Evolutionary conservation across 2,329 filamentous ascomycete species (phyloP).

Genomic region (Penicillium sp.): DNA sequence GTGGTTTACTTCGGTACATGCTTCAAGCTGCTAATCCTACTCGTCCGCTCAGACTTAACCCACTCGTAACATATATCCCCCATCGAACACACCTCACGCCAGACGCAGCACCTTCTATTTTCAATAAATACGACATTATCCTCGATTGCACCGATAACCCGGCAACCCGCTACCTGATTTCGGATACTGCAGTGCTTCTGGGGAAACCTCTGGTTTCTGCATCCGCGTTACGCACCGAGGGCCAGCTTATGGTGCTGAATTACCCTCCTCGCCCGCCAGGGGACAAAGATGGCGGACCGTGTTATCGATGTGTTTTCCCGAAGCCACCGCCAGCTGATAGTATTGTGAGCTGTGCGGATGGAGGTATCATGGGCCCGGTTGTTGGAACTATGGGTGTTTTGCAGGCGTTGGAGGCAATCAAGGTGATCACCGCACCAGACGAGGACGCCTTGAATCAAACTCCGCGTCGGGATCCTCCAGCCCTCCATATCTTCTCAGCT

Average conservation of each 20-base stretch:
- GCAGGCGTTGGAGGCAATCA: slow-evolving; percentile 86
- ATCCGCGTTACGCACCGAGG: slow-evolving; percentile 83
- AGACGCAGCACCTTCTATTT: slow-evolving; percentile 65
- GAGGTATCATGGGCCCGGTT: slow-evolving; percentile 87
- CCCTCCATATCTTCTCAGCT: slow-evolving; percentile 46
- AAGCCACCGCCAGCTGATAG: slow-evolving; percentile 80
- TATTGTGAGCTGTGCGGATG: slow-evolving; percentile 85
- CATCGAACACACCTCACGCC: slow-evolving; percentile 68
- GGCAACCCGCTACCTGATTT: slow-evolving; percentile 86
- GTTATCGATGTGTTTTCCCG: slow-evolving; percentile 92
- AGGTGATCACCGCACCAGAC: slow-evolving; percentile 62
- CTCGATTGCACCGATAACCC: slow-evolving; percentile 96
- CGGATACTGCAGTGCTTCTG: slow-evolving; percentile 80
- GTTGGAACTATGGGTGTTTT: slow-evolving; percentile 92
- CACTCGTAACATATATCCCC: slow-evolving; percentile 63
- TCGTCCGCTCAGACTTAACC: slow-evolving; percentile 63
- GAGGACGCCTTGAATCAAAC: slow-evolving; percentile 20
- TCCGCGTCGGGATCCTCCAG: slow-evolving; percentile 31
- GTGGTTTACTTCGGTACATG: slow-evolving; percentile 13
- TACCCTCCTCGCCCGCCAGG: slow-evolving; percentile 67
- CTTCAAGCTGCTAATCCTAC: background rate
- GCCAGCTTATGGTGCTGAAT: slow-evolving; percentile 87
- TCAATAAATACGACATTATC: slow-evolving; percentile 74
- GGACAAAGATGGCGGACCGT: slow-evolving; percentile 67
- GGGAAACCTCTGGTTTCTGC: slow-evolving; percentile 82